Conservation (phyloP, 2,329 filamentous ascomycete species). For the Zymoseptoria brevis region DNA sequence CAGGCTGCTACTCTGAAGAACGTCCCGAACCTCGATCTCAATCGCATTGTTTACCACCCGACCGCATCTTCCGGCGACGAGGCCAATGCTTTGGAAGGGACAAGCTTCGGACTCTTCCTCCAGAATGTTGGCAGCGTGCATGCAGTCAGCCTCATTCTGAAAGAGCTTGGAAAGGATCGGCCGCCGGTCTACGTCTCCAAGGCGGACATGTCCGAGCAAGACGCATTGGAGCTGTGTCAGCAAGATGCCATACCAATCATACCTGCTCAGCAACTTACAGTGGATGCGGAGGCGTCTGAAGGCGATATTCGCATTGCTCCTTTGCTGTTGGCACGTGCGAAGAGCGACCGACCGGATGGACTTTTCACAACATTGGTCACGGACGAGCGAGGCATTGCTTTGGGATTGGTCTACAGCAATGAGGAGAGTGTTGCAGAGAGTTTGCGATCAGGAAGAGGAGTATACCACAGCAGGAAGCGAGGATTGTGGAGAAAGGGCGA, state of each 20-base stretch:
- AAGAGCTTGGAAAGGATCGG: conserved; percentile 42
- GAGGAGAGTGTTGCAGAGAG: conserved; percentile 84
- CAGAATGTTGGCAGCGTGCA: conserved; percentile 32
- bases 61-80: conserved; percentile 39
- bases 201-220: conserved; percentile 32
- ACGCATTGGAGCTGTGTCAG: conserved; percentile 35
- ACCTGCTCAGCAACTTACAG: conserved; percentile 61
- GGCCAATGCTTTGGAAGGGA: conserved; percentile 36
- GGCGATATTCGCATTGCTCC: conserved; percentile 58
- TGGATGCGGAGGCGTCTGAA: conserved; percentile 52
- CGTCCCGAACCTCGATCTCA: conserved; percentile 46
- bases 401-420: conserved; percentile 92
- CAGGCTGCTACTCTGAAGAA: conserved; percentile 53
- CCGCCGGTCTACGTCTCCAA: conserved; percentile 47
- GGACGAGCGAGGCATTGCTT: conserved; percentile 72
- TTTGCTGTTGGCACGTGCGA: conserved; percentile 66
- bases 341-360: conserved; percentile 73
- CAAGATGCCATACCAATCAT: conserved; percentile 60
- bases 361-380: conserved; percentile 85
- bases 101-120: conserved; percentile 39
- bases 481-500: conserved; percentile 96
- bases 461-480: conserved; percentile 93
- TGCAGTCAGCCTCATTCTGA: conserved; percentile 41
- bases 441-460: conserved; percentile 68
- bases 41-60: conserved; percentile 47